These are phyloP conservation scores for Macrophomina tecta DNA, from an alignment of 2,329 filamentous ascomycete genomes.

Conservation along the genomic window DNA sequence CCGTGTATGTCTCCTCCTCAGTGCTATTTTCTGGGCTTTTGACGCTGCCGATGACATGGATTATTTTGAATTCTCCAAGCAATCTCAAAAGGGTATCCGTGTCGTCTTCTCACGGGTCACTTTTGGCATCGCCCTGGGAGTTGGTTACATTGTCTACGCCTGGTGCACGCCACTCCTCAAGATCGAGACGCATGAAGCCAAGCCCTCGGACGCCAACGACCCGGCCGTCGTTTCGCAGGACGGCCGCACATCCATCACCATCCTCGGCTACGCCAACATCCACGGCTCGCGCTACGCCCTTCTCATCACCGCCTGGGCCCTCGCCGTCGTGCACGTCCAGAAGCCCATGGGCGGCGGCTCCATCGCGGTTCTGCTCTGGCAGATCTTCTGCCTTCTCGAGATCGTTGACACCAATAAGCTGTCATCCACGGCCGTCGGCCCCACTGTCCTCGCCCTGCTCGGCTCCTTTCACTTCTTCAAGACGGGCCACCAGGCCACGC, in stretches of 20 bases:
- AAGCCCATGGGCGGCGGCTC: slow-evolving; percentile 94
- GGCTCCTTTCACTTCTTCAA: slow-evolving; percentile 97
- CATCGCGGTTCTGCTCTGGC: slow-evolving; percentile 82
- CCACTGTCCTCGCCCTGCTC: slow-evolving; percentile 82
- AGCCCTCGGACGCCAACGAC: slow-evolving; percentile 36
- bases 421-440: slow-evolving; percentile 72
- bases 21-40: slow-evolving; percentile 84
- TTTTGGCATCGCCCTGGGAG: slow-evolving; percentile 79
- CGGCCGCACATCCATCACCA: slow-evolving; percentile 63
- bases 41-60: slow-evolving; percentile 86
- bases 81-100: slow-evolving; percentile 73
- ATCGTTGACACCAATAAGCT: slow-evolving; percentile 65
- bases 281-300: slow-evolving; percentile 90
- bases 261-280: slow-evolving; percentile 92
- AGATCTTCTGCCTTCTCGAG: slow-evolving; percentile 78
- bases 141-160: slow-evolving; percentile 82
- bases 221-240: slow-evolving; percentile 37
- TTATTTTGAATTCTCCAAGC: slow-evolving; percentile 71
- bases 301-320: slow-evolving; percentile 77
- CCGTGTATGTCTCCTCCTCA: slow-evolving; percentile 74
- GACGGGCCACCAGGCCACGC: slow-evolving; percentile 90
- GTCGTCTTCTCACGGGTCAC: slow-evolving; percentile 80
- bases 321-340: slow-evolving; percentile 78
- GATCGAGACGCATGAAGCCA: slow-evolving; percentile 58
- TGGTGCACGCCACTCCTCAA: slow-evolving; percentile 86